Percentiles rank a stretch among this genome's conserved stretches.
These are phyloP conservation scores for Helotiales sp. DNA, from an alignment of 2,329 filamentous ascomycete species.

Conservation along the genomic window DNA sequence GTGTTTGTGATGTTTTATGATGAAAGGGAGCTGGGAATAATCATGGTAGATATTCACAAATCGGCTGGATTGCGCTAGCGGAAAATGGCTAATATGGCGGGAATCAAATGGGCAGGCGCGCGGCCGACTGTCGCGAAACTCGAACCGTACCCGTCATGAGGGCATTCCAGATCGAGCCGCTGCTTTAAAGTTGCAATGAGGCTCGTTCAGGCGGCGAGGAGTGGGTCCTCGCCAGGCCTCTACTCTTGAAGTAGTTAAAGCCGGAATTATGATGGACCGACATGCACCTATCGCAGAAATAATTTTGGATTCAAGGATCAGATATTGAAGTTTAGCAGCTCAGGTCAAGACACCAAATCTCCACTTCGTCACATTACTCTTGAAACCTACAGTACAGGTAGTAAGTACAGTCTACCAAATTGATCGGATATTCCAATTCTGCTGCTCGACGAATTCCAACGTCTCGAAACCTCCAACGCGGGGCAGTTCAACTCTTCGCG, in stretches of 20 bases:
- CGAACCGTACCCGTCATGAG: not conserved
- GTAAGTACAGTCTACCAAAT: not conserved
- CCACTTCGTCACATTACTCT: not conserved
- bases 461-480: not conserved
- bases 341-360: not conserved
- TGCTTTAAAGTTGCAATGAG: not conserved
- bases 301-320: conserved; percentile 5
- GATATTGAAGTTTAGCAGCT: not conserved
- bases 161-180: not conserved
- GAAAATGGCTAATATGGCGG: not conserved
- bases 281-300: conserved; percentile 10
- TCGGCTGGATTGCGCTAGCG: not conserved
- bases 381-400: not conserved
- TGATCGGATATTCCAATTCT: not conserved
- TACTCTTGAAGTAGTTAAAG: not conserved
- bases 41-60: not conserved
- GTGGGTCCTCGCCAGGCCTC: not conserved
- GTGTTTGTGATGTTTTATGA: conserved; percentile 4
- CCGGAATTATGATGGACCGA: not conserved
- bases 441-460: not conserved
- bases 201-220: not conserved
- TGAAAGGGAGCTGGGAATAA: not conserved
- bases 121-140: not conserved
- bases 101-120: not conserved
- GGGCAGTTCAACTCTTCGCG: not conserved